Conservation (phyloP, 192 early-diverging fungal genomes). For the Chytriomyces sp. region DNA sequence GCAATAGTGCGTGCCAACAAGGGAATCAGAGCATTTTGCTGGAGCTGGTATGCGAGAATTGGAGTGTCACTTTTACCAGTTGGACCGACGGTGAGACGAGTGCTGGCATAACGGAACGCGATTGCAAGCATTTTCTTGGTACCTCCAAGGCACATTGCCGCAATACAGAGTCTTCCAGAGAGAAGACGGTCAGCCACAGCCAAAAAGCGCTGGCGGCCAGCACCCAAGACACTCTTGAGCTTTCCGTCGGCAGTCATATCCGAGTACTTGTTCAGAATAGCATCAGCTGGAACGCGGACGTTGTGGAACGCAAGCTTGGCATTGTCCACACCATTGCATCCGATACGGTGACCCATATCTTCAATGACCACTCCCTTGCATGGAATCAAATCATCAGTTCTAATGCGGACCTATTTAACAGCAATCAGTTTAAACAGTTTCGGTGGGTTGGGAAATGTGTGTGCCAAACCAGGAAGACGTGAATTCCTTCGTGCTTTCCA, state of each 20-base stretch:
- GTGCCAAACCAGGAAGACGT: constrained; percentile 63
- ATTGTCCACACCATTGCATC: constrained; percentile 80
- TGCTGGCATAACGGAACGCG: constrained; percentile 75
- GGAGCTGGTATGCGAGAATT: constrained; percentile 77
- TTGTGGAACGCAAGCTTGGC: constrained; percentile 66
- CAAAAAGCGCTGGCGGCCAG: constrained; percentile 74
- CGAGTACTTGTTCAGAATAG: constrained; percentile 72
- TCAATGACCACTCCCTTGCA: constrained; percentile 71
- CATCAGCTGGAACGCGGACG: constrained; percentile 66
- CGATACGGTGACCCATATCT: constrained; percentile 73
- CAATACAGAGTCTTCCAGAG: constrained; percentile 73
- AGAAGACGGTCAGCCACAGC: constrained; percentile 78
- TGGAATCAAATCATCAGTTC: constrained; percentile 69
- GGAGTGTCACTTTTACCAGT: constrained; percentile 78
- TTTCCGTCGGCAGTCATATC: constrained; percentile 62
- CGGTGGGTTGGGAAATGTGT: background rate
- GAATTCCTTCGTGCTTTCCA: constrained; percentile 76
- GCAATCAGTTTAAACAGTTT: background rate
- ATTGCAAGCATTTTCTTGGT: constrained; percentile 65
- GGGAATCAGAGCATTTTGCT: constrained; percentile 75
- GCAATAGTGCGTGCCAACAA: constrained; percentile 67
- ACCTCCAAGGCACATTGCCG: constrained; percentile 68
- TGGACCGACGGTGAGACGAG: constrained; percentile 73
- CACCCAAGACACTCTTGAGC: constrained; percentile 59
- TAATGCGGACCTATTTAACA: constrained; percentile 63